Conservation (phyloP, 2,329 filamentous ascomycete species). For the Ophiocordyceps robertsii region DNA sequence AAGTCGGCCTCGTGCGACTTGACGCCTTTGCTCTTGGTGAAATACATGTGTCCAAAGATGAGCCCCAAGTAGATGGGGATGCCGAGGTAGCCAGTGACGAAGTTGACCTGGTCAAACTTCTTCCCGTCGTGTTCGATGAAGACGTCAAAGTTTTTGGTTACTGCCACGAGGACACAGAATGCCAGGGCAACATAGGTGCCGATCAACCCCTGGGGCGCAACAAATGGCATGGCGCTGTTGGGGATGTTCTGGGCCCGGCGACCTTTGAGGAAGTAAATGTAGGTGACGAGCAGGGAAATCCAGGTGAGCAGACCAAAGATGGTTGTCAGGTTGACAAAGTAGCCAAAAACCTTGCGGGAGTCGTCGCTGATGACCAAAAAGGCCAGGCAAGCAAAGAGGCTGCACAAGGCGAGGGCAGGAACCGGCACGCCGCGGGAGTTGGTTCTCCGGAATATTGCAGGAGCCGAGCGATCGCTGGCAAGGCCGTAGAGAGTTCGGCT, state of each 20-base stretch:
- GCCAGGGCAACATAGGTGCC: constrained; percentile 56
- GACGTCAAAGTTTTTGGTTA: constrained; percentile 73
- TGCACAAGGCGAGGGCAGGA: constrained; percentile 46
- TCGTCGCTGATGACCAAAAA: constrained; percentile 52
- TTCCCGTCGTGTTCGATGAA: constrained; percentile 43
- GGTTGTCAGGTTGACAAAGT: constrained; percentile 55
- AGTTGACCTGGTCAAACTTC: constrained; percentile 59
- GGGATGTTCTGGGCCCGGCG: constrained; percentile 46
- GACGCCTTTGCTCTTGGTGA: constrained; percentile 39
- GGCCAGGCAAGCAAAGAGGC: constrained; percentile 51
- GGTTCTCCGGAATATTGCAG: constrained; percentile 56
- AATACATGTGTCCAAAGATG: constrained; percentile 54
- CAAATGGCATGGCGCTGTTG: constrained; percentile 44
- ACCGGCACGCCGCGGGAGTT: constrained; percentile 60
- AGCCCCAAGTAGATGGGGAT: constrained; percentile 61
- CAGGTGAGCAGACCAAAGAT: constrained; percentile 54
- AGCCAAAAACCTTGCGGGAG: constrained; percentile 43
- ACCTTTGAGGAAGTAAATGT: constrained; percentile 52
- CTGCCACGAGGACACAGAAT: constrained; percentile 58
- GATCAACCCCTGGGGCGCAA: constrained; percentile 55
- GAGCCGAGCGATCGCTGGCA: constrained; percentile 58
- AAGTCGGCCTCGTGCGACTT: constrained; percentile 51
- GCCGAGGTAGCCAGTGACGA: constrained; percentile 65
- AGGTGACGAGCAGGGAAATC: constrained; percentile 54
- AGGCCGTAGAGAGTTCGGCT: constrained; percentile 62